Base-by-base conservation (phyloP, 139 green algal genomes). In the Chlamydomonas eustigma region DNA sequence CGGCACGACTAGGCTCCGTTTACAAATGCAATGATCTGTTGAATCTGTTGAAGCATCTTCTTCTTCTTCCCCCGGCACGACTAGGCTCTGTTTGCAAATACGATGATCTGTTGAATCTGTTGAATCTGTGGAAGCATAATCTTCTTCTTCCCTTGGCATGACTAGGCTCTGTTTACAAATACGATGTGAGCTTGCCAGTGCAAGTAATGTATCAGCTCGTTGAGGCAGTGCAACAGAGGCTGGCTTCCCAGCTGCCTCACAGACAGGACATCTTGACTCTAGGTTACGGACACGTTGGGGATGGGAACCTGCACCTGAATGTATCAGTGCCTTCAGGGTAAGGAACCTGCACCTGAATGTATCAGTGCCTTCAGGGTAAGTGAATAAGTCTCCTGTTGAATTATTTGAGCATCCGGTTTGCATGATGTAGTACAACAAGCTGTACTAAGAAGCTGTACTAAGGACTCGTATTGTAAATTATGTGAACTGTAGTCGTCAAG, bases 81-180 rank as follows among this genome's bases (percentile, higher is more conserved):
- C n/a, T n/a, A n/a, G n/a, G n/a, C n/a, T n/a, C n/a, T n/a, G n/a
- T n/a, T n/a, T n/a, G n/a, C n/a, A n/a, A n/a, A n/a, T n/a, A n/a
- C n/a, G n/a, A n/a, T n/a, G n/a, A n/a, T n/a, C n/a, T n/a, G n/a
- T n/a, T n/a, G n/a, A n/a, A n/a, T n/a, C n/a, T n/a, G n/a, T n/a
- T n/a, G n/a, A n/a, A n/a, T n/a, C n/a, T n/a, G n/a, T n/a, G n/a
- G n/a, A n/a, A n/a, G n/a, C n/a, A n/a, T n/a, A n/a, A n/a, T n/a
- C n/a, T n/a, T n/a, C n/a, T n/a, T n/a, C n/a, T n/a, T n/a, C n/a
- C n/a, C n/a, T n/a, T n/a, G n/a, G n/a, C n/a, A n/a, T n/a, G n/a
- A n/a, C n/a, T n/a, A n/a, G n/a, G 90, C 24, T 77, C 85, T 1
- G 84, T 94, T 25, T 97, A 94, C 90, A 99, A 99, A 86, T 99